Percentiles rank a stretch among this genome's conserved stretches.
phyloP scores from a whole-genome alignment of 306 rosid species.

The Ormosia emarginata region DNA sequence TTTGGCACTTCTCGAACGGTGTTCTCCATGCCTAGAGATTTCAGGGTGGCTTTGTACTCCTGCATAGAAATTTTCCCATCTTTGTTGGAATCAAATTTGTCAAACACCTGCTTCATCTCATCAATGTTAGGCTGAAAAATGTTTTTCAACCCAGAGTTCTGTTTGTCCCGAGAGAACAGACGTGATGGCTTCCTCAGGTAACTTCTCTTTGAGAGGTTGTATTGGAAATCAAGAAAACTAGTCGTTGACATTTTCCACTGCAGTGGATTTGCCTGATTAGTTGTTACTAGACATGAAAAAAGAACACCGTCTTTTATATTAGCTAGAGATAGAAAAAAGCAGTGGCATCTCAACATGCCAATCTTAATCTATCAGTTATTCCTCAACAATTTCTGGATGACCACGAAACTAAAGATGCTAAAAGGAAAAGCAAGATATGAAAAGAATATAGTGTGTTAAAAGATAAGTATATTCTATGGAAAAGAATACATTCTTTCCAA shows the following conservation, averaged over 20 bases:
- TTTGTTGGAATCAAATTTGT: conserved; percentile 67
- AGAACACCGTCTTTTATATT: neutral
- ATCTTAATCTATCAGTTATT: conserved; percentile 29
- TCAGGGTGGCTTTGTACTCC: conserved; percentile 62
- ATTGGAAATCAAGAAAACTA: conserved; percentile 80
- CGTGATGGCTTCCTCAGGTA: conserved; percentile 60
- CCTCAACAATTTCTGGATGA: conserved; percentile 24
- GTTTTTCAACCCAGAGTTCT: conserved; percentile 41
- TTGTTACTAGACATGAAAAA: neutral
- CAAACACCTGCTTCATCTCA: conserved; percentile 79
- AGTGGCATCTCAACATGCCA: neutral
- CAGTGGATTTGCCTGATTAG: conserved; percentile 11
- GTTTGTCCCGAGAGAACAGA: conserved; percentile 46
- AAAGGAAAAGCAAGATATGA: neutral
- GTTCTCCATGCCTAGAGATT: conserved; percentile 55
- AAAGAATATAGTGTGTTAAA: conserved; percentile 23
- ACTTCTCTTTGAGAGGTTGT: conserved; percentile 56
- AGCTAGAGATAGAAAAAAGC: neutral
- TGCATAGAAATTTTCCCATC: conserved; percentile 76
- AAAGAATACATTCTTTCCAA: conserved; percentile 46
- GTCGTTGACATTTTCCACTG: conserved; percentile 37
- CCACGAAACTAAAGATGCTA: conserved; percentile 42
- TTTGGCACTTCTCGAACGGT: conserved; percentile 50
- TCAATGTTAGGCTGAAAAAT: conserved; percentile 52
- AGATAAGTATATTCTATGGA: conserved; percentile 21